Percentiles rank a stretch among this genome's conserved stretches.
Evolutionary conservation across 202 grass and related monocot genomes (phyloP).

Genomic region (Setaria viridis): DNA sequence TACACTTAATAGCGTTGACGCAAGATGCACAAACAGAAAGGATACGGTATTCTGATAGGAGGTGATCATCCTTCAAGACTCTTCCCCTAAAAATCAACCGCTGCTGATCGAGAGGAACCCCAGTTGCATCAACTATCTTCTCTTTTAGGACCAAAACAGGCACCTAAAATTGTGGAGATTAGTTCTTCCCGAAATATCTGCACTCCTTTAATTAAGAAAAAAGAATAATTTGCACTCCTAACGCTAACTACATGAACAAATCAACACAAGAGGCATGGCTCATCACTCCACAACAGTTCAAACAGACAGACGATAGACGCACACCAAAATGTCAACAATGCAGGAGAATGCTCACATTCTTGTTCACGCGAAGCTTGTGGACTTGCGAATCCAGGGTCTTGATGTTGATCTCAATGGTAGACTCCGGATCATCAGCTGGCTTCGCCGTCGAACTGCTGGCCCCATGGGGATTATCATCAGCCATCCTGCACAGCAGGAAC

Average conservation of each 20-base stretch:
- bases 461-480: constrained; percentile 46
- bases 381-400: constrained; percentile 88
- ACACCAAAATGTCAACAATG: neutral
- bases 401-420: constrained; percentile 85
- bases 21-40: constrained; percentile 32
- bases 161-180: constrained; percentile 48
- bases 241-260: neutral
- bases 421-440: constrained; percentile 44
- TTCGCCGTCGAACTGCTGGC: constrained; percentile 46
- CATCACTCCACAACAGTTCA: constrained; percentile 28
- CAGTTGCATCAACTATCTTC: constrained; percentile 63
- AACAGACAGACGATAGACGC: neutral
- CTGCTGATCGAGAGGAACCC: constrained; percentile 75
- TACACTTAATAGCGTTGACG: neutral
- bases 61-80: constrained; percentile 83
- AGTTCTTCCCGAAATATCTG: constrained; percentile 19
- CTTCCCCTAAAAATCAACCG: constrained; percentile 88
- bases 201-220: neutral
- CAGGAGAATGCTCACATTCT: constrained; percentile 54
- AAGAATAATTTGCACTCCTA: neutral
- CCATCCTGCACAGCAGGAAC: constrained; percentile 56
- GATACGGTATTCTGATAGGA: constrained; percentile 95
- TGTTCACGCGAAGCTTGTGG: constrained; percentile 65
- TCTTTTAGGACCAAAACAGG: constrained; percentile 70
- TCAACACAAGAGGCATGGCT: neutral